Evolutionary conservation across 108 stramenopile species (phyloP), one percentile per base, ranked within the genome.

Genomic region (Cylindrotheca closterium): DNA sequence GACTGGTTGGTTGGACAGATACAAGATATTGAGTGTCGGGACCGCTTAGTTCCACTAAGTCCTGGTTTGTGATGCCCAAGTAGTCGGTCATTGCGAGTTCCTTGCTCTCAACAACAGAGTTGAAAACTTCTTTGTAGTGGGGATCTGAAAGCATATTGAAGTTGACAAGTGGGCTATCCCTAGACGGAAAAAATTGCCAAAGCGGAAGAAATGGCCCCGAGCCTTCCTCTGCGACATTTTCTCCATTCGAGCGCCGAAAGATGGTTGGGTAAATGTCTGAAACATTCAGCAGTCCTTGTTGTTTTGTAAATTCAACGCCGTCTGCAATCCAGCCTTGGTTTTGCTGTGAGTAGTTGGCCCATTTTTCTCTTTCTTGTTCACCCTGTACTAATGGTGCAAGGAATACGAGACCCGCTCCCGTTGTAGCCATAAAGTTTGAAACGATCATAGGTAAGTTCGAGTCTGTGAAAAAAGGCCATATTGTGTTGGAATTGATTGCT

Each of bases 241-340:
- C 52, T 3, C 17, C 30, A 18, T 30, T 51, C 5, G 48, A 30
- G 25, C 22, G 32, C 58, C 49, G 17, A 52, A n/a, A 52, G 52
- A 54, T 30, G 4, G 21, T 33, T 22, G 32, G n/a, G 2, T 30
- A 47, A 24, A 54, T 65, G 18, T 47, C 28, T 24, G 30, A 21
- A 4, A 57, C 65, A 15, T 25, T 25, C 23, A 23, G 51, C 19
- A 25, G 30, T 24, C 52, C 52, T 30, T 26, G 19, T 4, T 32
- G 24, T 27, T 25, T 34, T n/a, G 32, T 55, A 29, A 25, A 25
- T n/a, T 70, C 63, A 4, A 48, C 15, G 10, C 45, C 30, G 10
- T 55, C 30, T 25, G 51, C 21, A 4, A 69, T 52, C 68, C 68
- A 69, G 0, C 68, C 68, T 50, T 69, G 68, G 8, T 69, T 34